Conservation (phyloP, 1,284 basidiomycete genomes). For the Leccinum solheimii region DNA sequence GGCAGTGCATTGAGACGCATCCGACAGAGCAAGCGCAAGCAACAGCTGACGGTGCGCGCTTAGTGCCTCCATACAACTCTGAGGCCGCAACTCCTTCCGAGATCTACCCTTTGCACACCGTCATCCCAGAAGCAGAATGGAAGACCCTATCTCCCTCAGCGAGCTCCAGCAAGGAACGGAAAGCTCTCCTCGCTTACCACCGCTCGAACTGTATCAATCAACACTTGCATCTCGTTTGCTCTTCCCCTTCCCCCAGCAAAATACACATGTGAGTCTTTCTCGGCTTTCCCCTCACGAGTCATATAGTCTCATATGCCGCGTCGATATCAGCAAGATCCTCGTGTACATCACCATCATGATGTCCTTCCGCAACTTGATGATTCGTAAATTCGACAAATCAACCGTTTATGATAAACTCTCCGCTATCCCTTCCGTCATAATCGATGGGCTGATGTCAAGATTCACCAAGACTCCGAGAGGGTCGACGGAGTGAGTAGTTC, state of each 20-base stretch:
- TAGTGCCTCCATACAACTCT: no score
- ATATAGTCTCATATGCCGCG: background rate
- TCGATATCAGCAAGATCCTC: slow-evolving; percentile 61
- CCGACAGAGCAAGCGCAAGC: no score
- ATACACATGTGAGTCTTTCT: slow-evolving; percentile 50
- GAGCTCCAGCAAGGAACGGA: slow-evolving; percentile 51
- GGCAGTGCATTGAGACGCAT: no score
- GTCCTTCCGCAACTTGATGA: slow-evolving; percentile 56
- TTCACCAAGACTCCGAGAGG: slow-evolving; percentile 77
- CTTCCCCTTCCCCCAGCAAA: slow-evolving; percentile 52
- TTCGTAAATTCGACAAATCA: slow-evolving; percentile 49
- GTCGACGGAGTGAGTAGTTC: slow-evolving; percentile 52
- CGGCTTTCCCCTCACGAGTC: background rate
- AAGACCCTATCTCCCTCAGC: no score
- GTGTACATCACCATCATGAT: slow-evolving; percentile 80
- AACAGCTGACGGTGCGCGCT: no score
- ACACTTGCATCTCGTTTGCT: slow-evolving; percentile 50
- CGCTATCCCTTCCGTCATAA: slow-evolving; percentile 59
- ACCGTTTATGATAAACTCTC: slow-evolving; percentile 56
- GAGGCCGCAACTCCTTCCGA: no score
- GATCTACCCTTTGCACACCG: no score
- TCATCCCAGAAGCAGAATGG: no score
- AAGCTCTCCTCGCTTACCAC: slow-evolving; percentile 58
- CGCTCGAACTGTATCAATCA: slow-evolving; percentile 69
- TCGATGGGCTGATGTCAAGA: slow-evolving; percentile 74